phyloP scores from a whole-genome alignment of 768 basidiomycete genomes.

The Boletus subcaerulescens region DNA sequence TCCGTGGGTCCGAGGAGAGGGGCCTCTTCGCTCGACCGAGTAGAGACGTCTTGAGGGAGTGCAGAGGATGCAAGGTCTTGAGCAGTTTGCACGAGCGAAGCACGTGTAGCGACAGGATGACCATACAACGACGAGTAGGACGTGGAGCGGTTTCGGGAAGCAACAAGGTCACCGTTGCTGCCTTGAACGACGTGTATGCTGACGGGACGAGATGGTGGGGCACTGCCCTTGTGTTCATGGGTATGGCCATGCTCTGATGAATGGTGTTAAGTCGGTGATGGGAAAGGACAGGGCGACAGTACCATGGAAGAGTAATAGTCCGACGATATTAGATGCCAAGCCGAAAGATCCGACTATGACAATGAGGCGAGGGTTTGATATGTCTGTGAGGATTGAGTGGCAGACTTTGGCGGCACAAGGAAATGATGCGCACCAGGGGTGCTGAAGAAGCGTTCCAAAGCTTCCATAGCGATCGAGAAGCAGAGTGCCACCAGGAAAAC shows the following conservation, averaged over 20 bases:
- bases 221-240: conserved; percentile 43
- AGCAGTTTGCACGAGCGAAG: conserved; percentile 77
- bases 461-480: conserved; percentile 93
- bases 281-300: conserved; percentile 18
- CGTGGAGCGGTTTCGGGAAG: conserved; percentile 34
- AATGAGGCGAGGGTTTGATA: conserved; percentile 83
- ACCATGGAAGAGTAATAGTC: conserved; percentile 95
- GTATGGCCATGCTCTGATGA: conserved; percentile 62
- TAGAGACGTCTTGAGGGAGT: conserved; percentile 4
- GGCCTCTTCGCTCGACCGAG: conserved; percentile 38
- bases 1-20: conserved; percentile 37
- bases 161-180: conserved; percentile 21
- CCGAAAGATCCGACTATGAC: conserved; percentile 90
- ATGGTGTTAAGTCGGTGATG: conserved; percentile 7
- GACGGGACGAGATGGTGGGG: conserved; percentile 37
- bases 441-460: conserved; percentile 84
- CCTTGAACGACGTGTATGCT: conserved; percentile 31
- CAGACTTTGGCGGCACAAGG: background rate
- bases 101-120: conserved; percentile 68
- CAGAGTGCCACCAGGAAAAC: conserved; percentile 96
- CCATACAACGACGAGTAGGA: conserved; percentile 69
- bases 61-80: conserved; percentile 62
- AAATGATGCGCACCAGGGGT: conserved; percentile 55
- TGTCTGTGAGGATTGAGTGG: conserved; percentile 49
- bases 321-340: conserved; percentile 87